Evolutionary conservation across 2,329 filamentous ascomycete genomes (phyloP).

Genomic region (Torrubiella hemipterigena): DNA sequence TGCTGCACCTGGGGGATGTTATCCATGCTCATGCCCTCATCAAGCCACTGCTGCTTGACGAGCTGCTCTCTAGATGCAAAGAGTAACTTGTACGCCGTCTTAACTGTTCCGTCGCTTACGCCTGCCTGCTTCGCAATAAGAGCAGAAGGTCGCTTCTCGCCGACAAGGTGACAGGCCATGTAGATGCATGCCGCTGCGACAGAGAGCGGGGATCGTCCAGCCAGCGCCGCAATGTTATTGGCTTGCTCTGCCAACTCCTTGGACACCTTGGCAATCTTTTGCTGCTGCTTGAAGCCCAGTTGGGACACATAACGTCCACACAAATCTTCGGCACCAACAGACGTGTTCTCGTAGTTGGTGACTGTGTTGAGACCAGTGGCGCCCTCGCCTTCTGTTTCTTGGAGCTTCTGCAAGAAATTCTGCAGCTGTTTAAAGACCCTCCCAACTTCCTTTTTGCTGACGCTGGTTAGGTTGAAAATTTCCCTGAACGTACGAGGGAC

Average conservation of each 20-base stretch:
- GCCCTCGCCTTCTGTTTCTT: slow-evolving; percentile 42
- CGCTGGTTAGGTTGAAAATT: slow-evolving; percentile 84
- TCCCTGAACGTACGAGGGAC: slow-evolving; percentile 87
- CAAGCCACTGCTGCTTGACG: slow-evolving; percentile 64
- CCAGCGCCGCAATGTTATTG: slow-evolving; percentile 65
- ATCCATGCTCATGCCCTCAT: slow-evolving; percentile 57
- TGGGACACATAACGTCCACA: slow-evolving; percentile 84
- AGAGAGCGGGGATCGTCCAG: slow-evolving; percentile 85
- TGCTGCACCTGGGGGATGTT: slow-evolving; percentile 50
- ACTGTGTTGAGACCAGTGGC: slow-evolving; percentile 40
- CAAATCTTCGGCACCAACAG: slow-evolving; percentile 71
- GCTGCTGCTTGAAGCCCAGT: slow-evolving; percentile 59
- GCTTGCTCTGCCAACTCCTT: slow-evolving; percentile 69
- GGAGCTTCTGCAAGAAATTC: slow-evolving; percentile 67
- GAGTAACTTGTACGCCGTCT: slow-evolving; percentile 85
- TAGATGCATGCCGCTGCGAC: slow-evolving; percentile 94
- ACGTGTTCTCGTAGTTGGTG: slow-evolving; percentile 62
- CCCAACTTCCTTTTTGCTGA: slow-evolving; percentile 95
- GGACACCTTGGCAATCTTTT: slow-evolving; percentile 68
- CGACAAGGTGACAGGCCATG: slow-evolving; percentile 83
- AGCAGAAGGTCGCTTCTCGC: slow-evolving; percentile 66
- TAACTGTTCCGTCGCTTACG: slow-evolving; percentile 94
- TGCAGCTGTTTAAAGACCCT: slow-evolving; percentile 90
- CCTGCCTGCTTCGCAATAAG: slow-evolving; percentile 76
- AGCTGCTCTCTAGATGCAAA: slow-evolving; percentile 63